Evolutionary conservation across 2,329 filamentous ascomycete genomes (phyloP).

Genomic region (Orbilia oligospora): DNA sequence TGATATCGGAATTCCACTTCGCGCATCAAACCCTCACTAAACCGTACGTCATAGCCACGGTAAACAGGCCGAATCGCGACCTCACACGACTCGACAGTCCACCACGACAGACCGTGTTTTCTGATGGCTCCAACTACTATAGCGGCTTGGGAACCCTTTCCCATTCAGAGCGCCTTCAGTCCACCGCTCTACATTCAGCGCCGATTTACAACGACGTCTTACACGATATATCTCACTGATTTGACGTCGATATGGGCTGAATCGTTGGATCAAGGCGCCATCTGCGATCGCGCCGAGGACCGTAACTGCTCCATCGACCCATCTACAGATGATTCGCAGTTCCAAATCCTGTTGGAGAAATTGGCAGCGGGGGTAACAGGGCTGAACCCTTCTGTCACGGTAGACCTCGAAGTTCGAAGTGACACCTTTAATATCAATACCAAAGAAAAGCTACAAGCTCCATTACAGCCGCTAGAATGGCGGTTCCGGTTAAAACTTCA

Average conservation of each 20-base stretch:
- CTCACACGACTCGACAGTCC: constrained; percentile 25
- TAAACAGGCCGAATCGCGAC: constrained; percentile 38
- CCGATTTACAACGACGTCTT: constrained; percentile 72
- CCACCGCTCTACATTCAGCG: constrained; percentile 77
- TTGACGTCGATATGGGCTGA: constrained; percentile 82
- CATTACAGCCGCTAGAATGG: constrained; percentile 77
- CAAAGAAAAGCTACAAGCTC: constrained; percentile 75
- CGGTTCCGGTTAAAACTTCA: constrained; percentile 72
- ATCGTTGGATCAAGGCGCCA: constrained; percentile 73
- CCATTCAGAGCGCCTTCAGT: constrained; percentile 58
- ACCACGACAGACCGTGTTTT: constrained; percentile 36
- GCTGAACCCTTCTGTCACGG: constrained; percentile 66
- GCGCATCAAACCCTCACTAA: constrained; percentile 33
- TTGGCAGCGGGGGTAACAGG: constrained; percentile 71
- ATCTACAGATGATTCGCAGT: constrained; percentile 77
- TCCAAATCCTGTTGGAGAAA: constrained; percentile 77
- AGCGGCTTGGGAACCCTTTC: constrained; percentile 62
- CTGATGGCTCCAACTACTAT: constrained; percentile 52
- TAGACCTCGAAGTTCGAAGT: constrained; percentile 66
- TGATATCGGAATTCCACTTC: constrained; percentile 35
- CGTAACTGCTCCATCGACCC: constrained; percentile 81
- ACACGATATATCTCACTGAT: constrained; percentile 79
- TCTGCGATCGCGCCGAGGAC: constrained; percentile 75
- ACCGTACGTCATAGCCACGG: constrained; percentile 43
- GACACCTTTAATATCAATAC: constrained; percentile 69